Conservation (phyloP, 176 grass and related monocot species). For the Aegilops umbellulata region DNA sequence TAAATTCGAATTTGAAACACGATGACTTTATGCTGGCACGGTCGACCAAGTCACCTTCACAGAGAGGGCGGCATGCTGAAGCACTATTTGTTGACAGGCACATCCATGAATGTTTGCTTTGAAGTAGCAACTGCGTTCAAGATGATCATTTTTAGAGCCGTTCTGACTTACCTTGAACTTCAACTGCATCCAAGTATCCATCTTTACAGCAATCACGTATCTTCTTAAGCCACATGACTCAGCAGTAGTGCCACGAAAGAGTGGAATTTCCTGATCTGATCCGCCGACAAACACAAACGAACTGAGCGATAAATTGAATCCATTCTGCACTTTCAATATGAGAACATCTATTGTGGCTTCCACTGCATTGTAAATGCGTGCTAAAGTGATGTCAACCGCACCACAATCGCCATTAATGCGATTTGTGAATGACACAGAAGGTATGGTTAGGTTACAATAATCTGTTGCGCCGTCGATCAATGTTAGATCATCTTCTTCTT, state of each 20-base stretch:
- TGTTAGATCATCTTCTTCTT: too few species aligned
- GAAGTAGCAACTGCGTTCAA: not conserved
- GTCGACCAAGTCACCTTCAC: constrained; percentile 20
- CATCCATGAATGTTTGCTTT: not conserved
- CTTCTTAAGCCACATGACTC: not conserved
- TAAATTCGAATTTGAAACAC: too few species aligned
- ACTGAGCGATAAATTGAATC: not conserved
- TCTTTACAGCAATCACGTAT: not conserved
- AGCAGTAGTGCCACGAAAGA: not conserved
- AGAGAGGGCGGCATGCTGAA: not conserved
- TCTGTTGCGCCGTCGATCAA: too few species aligned
- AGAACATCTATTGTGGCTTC: not conserved
- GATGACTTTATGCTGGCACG: too few species aligned
- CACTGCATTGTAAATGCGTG: not conserved
- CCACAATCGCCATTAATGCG: not conserved
- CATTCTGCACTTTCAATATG: not conserved
- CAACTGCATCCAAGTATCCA: not conserved
- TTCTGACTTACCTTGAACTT: not conserved
- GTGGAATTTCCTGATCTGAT: not conserved
- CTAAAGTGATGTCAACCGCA: not conserved
- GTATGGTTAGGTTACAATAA: too few species aligned
- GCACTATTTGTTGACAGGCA: not conserved
- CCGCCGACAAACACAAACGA: not conserved
- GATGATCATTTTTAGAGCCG: not conserved
- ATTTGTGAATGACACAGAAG: not conserved